A percentile compares a stretch with the other conserved stretches of the same genome.
phyloP scores from a whole-genome alignment of 2,329 filamentous ascomycete genomes.

The Sporothrix phasma region DNA sequence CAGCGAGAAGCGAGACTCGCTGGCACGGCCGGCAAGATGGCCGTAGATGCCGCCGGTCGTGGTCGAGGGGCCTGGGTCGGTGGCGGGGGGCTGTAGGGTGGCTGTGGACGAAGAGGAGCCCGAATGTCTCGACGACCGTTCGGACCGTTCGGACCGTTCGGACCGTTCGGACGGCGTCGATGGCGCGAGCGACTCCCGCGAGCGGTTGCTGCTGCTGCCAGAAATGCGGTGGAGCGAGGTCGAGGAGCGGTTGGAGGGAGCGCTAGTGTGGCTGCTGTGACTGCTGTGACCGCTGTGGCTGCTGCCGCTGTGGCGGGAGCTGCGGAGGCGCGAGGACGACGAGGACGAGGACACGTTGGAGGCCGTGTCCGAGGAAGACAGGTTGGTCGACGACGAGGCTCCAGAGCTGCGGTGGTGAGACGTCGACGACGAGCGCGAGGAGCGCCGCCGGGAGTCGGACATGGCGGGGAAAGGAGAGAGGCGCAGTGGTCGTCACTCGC shows the following conservation, averaged over 20 bases:
- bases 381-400: slow-evolving; percentile 2
- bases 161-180: background rate
- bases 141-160: too few relatives aligned
- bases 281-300: too few relatives aligned
- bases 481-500: background rate
- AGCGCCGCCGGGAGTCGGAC: slow-evolving; percentile 14
- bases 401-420: slow-evolving; percentile 11
- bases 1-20: slow-evolving; percentile 37
- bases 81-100: background rate
- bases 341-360: slow-evolving; percentile 6
- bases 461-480: slow-evolving; percentile 8
- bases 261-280: too few relatives aligned
- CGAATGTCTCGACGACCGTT: background rate
- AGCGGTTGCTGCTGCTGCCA: background rate
- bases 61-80: background rate
- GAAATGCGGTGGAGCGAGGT: slow-evolving; percentile 13
- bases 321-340: slow-evolving; percentile 13
- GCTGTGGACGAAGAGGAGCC: background rate
- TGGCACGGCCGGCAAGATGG: slow-evolving; percentile 24
- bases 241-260: slow-evolving; percentile 15
- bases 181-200: slow-evolving; percentile 1
- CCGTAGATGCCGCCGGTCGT: slow-evolving; percentile 13
- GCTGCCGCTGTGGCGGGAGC: slow-evolving; percentile 14
- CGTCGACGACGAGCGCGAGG: slow-evolving; percentile 12
- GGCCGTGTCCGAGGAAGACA: background rate